phyloP scores from a whole-genome alignment of 2,329 filamentous ascomycete species.

The Botryotinia calthae region DNA sequence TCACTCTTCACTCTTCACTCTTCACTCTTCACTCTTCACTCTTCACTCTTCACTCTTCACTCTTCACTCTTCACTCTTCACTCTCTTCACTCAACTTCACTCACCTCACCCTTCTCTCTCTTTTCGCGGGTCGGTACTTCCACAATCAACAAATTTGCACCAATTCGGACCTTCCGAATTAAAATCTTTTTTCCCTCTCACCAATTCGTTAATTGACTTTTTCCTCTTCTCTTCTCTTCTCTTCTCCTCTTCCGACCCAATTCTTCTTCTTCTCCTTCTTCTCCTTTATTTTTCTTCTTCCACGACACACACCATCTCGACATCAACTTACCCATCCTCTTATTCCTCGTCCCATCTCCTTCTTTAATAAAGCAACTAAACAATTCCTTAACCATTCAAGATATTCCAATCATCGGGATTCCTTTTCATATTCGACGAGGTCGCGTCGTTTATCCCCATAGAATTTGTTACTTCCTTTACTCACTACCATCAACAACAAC shows the following conservation, averaged over 20 bases:
- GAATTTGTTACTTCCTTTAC: conserved; percentile 14
- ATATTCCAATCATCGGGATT: background rate
- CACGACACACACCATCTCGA: conserved; percentile 6
- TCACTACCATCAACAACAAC: background rate
- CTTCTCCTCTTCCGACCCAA: background rate
- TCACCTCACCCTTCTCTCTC: background rate
- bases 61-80: background rate
- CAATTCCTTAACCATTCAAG: background rate
- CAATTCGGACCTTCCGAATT: conserved; percentile 10
- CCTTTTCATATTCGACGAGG: conserved; percentile 19
- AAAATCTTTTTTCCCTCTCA: background rate
- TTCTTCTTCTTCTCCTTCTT: background rate
- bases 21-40: too few relatives aligned
- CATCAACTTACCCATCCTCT: conserved; percentile 17
- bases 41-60: background rate
- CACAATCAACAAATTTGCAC: background rate
- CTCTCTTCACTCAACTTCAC: background rate
- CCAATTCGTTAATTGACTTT: background rate
- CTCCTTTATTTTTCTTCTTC: conserved; percentile 1
- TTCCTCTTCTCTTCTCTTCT: background rate
- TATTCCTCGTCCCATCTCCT: conserved; percentile 1
- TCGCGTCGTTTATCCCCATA: conserved; percentile 14
- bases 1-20: too few relatives aligned
- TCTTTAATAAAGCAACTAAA: background rate
- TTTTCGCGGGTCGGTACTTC: background rate